A percentile compares a stretch with the other conserved stretches of the same genome.
Conservation (phyloP, 495 filamentous ascomycete species). For the Xylaria castorea region DNA sequence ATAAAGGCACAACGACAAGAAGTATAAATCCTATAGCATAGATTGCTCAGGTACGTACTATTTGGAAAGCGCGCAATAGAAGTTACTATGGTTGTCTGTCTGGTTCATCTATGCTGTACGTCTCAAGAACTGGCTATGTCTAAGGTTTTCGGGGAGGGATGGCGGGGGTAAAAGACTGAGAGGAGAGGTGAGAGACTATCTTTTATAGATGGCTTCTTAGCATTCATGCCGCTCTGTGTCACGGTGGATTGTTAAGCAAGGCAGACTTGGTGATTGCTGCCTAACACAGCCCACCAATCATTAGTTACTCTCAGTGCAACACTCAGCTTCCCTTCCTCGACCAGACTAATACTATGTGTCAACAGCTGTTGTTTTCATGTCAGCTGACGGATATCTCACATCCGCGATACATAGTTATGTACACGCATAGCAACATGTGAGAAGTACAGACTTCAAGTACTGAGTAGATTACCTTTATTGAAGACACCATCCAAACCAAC, state of each 20-base stretch:
- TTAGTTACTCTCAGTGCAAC: not conserved
- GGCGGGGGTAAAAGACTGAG: not conserved
- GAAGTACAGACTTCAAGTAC: no score
- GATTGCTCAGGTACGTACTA: not conserved
- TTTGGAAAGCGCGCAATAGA: slow-evolving; percentile 1
- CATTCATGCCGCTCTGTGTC: not conserved
- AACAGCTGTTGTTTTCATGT: not conserved
- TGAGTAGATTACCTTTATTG: not conserved
- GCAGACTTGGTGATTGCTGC: slow-evolving; percentile 29
- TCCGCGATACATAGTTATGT: no score
- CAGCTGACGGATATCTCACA: not conserved
- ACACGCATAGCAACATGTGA: no score
- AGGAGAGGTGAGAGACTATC: slow-evolving; percentile 16
- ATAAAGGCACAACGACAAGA: not conserved
- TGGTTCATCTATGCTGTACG: slow-evolving; percentile 9
- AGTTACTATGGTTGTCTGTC: slow-evolving; percentile 1
- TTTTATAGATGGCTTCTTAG: slow-evolving; percentile 19
- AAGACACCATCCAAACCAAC: not conserved
- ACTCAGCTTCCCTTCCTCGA: not conserved
- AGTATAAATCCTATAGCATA: slow-evolving; percentile 4
- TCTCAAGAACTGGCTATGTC: slow-evolving; percentile 9
- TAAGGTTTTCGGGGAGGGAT: not conserved
- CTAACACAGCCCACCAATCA: slow-evolving; percentile 23
- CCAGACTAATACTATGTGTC: not conserved
- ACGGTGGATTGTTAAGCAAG: slow-evolving; percentile 29